A percentile compares a stretch with the other conserved stretches of the same genome.
phyloP scores from a whole-genome alignment of 305 asterid species.

The Solanum aculeatissimum region DNA sequence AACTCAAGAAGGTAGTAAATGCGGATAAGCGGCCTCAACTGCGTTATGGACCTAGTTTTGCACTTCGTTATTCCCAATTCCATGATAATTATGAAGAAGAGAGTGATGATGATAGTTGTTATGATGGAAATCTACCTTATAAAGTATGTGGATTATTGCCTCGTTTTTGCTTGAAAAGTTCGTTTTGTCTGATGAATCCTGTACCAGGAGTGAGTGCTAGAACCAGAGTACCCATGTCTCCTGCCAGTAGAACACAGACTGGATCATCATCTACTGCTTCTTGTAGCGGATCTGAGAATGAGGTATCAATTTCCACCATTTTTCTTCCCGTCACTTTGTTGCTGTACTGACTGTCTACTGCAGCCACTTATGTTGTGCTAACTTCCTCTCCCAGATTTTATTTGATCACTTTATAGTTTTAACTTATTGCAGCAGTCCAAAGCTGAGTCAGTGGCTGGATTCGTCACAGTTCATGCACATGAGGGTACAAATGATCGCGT shows the following conservation, averaged over 20 bases:
- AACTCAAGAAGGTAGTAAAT: conserved; percentile 18
- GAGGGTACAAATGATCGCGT: conserved; percentile 23
- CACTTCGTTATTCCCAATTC: conserved; percentile 33
- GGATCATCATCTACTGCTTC: conserved; percentile 38
- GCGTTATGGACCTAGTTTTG: conserved; percentile 87
- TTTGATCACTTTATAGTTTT: background rate
- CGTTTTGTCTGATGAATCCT: conserved; percentile 38
- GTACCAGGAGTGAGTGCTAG: conserved; percentile 40
- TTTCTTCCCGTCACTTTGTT: background rate
- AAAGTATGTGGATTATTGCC: conserved; percentile 60
- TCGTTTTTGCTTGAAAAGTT: conserved; percentile 43
- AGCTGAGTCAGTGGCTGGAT: conserved; percentile 27
- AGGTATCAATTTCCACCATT: conserved; percentile 27
- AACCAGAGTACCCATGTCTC: conserved; percentile 32
- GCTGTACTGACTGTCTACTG: background rate
- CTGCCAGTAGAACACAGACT: conserved; percentile 25
- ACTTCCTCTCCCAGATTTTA: background rate
- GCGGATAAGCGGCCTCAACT: conserved; percentile 38
- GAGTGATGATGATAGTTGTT: conserved; percentile 41
- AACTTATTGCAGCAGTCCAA: conserved; percentile 25
- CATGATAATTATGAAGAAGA: conserved; percentile 26
- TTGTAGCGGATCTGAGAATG: conserved; percentile 38
- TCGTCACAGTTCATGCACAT: conserved; percentile 13
- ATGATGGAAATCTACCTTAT: conserved; percentile 15
- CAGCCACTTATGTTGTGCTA: background rate